Evolutionary conservation across 257 asterid species (phyloP).

Genomic region (Nicotiana undulata): DNA sequence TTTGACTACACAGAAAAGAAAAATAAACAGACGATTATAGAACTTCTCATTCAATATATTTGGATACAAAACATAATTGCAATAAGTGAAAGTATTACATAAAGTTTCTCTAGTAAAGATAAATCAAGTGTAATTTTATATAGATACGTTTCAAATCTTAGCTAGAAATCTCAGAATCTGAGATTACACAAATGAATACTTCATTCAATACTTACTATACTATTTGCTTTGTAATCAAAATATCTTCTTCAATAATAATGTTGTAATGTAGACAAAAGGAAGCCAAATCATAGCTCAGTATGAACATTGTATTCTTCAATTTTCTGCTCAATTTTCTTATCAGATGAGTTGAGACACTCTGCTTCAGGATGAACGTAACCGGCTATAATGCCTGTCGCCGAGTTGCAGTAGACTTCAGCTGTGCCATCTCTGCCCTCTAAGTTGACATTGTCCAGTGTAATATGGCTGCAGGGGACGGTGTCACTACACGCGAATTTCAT

Average conservation of each 20-base stretch:
- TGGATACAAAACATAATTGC: not conserved
- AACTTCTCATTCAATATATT: not conserved
- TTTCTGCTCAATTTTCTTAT: conserved; percentile 24
- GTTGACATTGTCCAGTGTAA: conserved; percentile 56
- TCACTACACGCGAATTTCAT: conserved; percentile 82
- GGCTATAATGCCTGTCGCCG: conserved; percentile 49
- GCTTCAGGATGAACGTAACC: conserved; percentile 79
- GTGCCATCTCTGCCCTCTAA: conserved; percentile 47
- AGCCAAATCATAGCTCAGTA: conserved; percentile 46
- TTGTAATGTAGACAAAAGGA: not conserved
- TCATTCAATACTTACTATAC: not conserved
- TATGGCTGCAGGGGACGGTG: conserved; percentile 63
- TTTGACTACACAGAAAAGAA: not conserved
- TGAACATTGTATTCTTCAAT: conserved; percentile 35
- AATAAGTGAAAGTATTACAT: not conserved
- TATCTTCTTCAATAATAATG: not conserved
- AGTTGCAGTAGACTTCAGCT: conserved; percentile 71
- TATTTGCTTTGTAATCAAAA: not conserved
- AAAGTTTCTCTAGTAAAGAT: not conserved
- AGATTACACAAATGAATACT: conserved; percentile 10
- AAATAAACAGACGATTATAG: not conserved
- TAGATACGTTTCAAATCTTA: not conserved
- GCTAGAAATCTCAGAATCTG: conserved; percentile 6
- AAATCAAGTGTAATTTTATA: not conserved
- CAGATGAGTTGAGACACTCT: conserved; percentile 52